Percentiles rank a stretch among this genome's conserved stretches.
phyloP scores from a whole-genome alignment of 345 rosid genomes.

The Linum trigynum region DNA sequence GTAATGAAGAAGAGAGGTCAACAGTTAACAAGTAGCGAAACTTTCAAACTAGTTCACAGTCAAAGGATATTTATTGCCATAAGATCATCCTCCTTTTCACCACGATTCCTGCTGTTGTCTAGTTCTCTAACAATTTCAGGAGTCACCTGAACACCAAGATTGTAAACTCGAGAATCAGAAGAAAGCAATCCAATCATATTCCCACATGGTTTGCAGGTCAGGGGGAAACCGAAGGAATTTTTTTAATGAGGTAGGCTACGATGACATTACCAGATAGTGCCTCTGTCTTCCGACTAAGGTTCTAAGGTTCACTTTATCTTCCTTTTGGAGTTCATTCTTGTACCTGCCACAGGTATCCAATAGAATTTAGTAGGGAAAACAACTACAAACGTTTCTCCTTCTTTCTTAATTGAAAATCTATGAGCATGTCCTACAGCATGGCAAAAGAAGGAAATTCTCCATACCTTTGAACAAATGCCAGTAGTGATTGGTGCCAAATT shows the following conservation, averaged over 20 bases:
- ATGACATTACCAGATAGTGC: slow-evolving; percentile 60
- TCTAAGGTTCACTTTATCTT: slow-evolving; percentile 70
- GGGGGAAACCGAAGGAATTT: background rate
- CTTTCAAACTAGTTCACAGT: background rate
- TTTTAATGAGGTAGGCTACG: background rate
- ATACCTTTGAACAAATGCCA: slow-evolving; percentile 81
- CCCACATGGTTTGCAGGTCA: background rate
- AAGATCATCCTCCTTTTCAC: slow-evolving; percentile 84
- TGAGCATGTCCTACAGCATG: background rate
- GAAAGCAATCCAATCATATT: background rate
- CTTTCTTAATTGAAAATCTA: no score
- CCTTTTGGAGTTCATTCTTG: slow-evolving; percentile 68
- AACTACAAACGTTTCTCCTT: background rate
- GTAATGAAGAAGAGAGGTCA: background rate
- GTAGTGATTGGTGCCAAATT: slow-evolving; percentile 96
- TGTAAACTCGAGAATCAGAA: background rate
- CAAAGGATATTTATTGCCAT: slow-evolving; percentile 70
- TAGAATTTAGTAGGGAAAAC: background rate
- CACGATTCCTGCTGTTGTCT: slow-evolving; percentile 64
- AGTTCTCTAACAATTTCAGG: slow-evolving; percentile 78
- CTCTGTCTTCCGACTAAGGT: slow-evolving; percentile 52
- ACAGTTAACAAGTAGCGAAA: background rate
- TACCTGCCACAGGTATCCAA: slow-evolving; percentile 38
- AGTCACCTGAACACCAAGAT: slow-evolving; percentile 46
- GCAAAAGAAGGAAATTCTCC: slow-evolving; percentile 5